phyloP scores from a whole-genome alignment of 108 stramenopile genomes.

The Cylindrotheca closterium region DNA sequence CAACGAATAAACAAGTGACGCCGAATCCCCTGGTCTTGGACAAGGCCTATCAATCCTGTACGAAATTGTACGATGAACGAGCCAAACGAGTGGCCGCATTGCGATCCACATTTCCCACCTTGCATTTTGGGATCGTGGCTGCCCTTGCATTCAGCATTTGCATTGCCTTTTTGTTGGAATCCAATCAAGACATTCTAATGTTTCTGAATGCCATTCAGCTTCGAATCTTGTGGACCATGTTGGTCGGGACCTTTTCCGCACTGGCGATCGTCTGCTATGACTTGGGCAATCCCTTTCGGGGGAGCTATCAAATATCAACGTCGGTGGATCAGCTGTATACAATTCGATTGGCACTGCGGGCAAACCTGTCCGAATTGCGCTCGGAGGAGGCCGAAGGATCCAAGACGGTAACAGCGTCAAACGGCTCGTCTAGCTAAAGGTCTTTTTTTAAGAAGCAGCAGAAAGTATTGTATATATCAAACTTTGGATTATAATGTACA shows the following conservation, averaged over 20 bases:
- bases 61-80: slow-evolving; percentile 48
- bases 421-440: too few species aligned
- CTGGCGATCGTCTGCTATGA: slow-evolving; percentile 62
- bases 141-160: slow-evolving; percentile 33
- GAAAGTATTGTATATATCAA: too few species aligned
- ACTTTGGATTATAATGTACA: too few species aligned
- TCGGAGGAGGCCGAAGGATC: too few species aligned
- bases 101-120: slow-evolving; percentile 36
- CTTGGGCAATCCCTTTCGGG: slow-evolving; percentile 37
- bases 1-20: not conserved
- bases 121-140: slow-evolving; percentile 39
- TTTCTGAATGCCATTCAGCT: slow-evolving; percentile 71
- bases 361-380: not conserved
- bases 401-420: slow-evolving; percentile 4
- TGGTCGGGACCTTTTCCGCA: slow-evolving; percentile 62
- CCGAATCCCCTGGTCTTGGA: slow-evolving; percentile 13
- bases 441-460: too few species aligned
- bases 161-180: slow-evolving; percentile 34
- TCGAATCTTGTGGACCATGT: slow-evolving; percentile 55
- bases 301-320: slow-evolving; percentile 27
- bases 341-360: slow-evolving; percentile 45
- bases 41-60: slow-evolving; percentile 43
- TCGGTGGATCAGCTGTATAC: slow-evolving; percentile 68
- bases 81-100: slow-evolving; percentile 57
- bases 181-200: slow-evolving; percentile 47